A percentile compares a stretch with the other conserved stretches of the same genome.
phyloP scores from a whole-genome alignment of 2,329 filamentous ascomycete genomes.

The Calonectria naviculata region DNA sequence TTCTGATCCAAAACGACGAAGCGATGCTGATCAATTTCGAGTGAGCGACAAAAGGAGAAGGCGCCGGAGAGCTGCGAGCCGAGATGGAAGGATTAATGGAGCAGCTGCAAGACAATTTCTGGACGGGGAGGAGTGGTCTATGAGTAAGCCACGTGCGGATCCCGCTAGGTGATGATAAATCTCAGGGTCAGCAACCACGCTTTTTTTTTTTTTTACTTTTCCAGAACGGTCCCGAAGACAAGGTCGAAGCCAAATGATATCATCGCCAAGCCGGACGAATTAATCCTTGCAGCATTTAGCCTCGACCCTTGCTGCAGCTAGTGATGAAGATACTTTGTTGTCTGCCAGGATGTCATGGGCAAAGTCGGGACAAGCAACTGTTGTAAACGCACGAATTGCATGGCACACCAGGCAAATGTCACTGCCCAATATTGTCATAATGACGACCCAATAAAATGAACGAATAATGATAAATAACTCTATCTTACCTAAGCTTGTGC shows the following conservation, averaged over 20 bases:
- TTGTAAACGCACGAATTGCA: too few species aligned
- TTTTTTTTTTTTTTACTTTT: background rate
- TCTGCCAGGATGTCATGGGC: background rate
- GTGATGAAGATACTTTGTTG: background rate
- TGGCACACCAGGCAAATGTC: too few species aligned
- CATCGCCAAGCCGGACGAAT: background rate
- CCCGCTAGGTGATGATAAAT: conserved; percentile 14
- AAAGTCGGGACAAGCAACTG: background rate
- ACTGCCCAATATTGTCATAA: too few species aligned
- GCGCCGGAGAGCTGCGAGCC: background rate
- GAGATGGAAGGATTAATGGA: background rate
- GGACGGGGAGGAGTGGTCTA: background rate
- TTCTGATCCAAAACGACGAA: background rate
- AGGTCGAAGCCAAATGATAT: background rate
- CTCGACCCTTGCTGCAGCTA: background rate
- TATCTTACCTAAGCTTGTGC: too few species aligned
- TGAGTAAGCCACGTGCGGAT: conserved; percentile 4
- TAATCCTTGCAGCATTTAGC: background rate
- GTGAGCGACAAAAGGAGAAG: background rate
- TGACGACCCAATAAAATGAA: too few species aligned
- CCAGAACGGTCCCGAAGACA: background rate
- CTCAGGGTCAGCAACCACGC: conserved; percentile 1
- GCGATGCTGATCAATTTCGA: background rate
- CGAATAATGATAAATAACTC: too few species aligned
- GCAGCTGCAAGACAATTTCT: background rate